Conservation (phyloP, 148 eudicot genomes). For the Chenopodium berlandieri region DNA sequence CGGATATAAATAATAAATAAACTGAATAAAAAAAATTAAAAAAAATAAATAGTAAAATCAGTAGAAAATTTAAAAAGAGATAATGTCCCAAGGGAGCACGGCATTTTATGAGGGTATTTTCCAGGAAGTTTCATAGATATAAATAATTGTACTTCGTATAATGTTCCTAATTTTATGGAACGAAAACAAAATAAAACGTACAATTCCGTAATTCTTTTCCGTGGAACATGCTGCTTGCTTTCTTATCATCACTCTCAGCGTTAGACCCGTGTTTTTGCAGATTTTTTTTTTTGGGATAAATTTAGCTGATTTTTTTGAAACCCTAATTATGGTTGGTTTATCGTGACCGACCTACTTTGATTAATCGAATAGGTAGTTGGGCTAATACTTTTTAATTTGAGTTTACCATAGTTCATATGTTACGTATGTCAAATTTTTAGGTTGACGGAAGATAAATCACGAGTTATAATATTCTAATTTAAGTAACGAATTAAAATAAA, state of each 20-base stretch:
- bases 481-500: too few species aligned
- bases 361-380: background rate
- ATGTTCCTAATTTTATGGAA: background rate
- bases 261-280: too few species aligned
- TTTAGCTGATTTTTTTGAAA: too few species aligned
- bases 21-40: too few species aligned
- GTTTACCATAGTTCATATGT: background rate
- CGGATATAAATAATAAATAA: too few species aligned
- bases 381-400: background rate
- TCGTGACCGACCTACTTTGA: background rate
- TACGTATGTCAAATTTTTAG: too few species aligned
- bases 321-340: background rate
- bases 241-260: background rate
- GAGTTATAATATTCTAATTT: too few species aligned
- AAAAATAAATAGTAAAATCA: background rate
- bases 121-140: conserved; percentile 18
- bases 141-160: too few species aligned
- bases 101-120: background rate
- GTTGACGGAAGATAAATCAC: too few species aligned
- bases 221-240: conserved; percentile 7
- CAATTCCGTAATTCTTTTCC: background rate
- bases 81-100: conserved; percentile 11
- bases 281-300: too few species aligned
- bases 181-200: background rate
- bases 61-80: background rate